Evolutionary conservation across 352 stramenopile genomes (phyloP).

Genomic region (Pythium aquatile): DNA sequence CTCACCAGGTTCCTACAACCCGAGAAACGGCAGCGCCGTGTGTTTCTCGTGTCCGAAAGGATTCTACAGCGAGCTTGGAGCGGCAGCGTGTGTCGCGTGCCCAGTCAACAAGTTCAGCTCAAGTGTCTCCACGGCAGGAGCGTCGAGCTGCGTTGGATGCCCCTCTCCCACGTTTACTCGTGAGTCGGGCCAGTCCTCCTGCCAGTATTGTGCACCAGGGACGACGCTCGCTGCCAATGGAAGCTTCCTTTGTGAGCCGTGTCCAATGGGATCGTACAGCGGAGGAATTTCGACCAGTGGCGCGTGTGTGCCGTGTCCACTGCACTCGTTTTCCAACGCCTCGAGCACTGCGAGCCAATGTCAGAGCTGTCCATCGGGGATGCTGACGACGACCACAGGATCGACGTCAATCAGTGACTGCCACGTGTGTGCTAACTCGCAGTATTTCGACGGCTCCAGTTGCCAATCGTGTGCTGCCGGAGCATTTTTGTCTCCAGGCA

Average conservation of each 20-base stretch:
- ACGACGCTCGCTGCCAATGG: background rate
- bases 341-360: background rate
- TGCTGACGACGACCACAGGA: slow-evolving; percentile 30
- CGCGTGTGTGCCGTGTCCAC: slow-evolving; percentile 44
- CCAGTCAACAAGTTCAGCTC: slow-evolving; percentile 49
- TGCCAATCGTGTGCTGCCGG: slow-evolving; percentile 25
- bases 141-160: slow-evolving; percentile 35
- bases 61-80: slow-evolving; percentile 52
- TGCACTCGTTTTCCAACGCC: slow-evolving; percentile 35
- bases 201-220: slow-evolving; percentile 10
- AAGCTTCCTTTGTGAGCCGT: slow-evolving; percentile 32
- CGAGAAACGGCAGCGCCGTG: slow-evolving; percentile 31
- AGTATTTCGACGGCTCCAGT: slow-evolving; percentile 30
- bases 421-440: slow-evolving; percentile 29
- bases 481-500: background rate
- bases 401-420: slow-evolving; percentile 34
- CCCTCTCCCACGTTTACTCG: slow-evolving; percentile 38
- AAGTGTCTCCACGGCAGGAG: slow-evolving; percentile 20
- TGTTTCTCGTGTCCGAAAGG: slow-evolving; percentile 59
- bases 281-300: slow-evolving; percentile 27
- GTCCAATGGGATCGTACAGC: slow-evolving; percentile 38
- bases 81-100: slow-evolving; percentile 38
- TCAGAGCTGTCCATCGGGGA: slow-evolving; percentile 24
- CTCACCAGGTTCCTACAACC: slow-evolving; percentile 43
- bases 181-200: slow-evolving; percentile 27